Evolutionary conservation across 257 asterid genomes (phyloP).

Genomic region (Primulina tabacum): DNA sequence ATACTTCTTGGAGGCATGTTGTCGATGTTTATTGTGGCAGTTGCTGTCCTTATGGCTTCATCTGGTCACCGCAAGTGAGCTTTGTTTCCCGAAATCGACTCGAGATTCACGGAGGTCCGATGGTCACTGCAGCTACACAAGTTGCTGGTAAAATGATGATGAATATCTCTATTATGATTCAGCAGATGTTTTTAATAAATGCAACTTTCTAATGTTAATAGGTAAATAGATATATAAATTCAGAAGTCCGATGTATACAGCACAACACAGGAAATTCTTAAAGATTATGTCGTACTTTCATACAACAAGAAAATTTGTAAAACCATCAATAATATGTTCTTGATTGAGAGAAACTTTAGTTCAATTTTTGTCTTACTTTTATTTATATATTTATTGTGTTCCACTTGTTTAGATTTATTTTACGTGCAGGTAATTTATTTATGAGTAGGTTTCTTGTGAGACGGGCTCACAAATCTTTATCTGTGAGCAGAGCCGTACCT

Average conservation of each 20-base stretch:
- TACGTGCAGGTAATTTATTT: too few species aligned
- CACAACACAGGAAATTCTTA: background rate
- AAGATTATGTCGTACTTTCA: background rate
- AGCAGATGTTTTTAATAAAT: background rate
- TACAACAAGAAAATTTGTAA: too few species aligned
- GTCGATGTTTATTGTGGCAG: constrained; percentile 76
- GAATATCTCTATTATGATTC: background rate
- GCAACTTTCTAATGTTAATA: background rate
- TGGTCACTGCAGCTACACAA: too few species aligned
- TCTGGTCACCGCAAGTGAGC: constrained; percentile 65
- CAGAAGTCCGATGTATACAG: background rate
- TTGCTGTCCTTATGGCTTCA: constrained; percentile 84
- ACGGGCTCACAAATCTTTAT: too few species aligned
- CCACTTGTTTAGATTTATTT: too few species aligned
- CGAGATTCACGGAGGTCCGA: background rate
- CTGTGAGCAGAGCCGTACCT: too few species aligned
- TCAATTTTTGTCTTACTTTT: too few species aligned
- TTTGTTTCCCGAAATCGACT: background rate
- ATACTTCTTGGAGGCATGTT: constrained; percentile 58
- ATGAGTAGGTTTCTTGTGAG: too few species aligned
- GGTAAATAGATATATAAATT: background rate
- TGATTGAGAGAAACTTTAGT: too few species aligned
- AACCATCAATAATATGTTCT: too few species aligned
- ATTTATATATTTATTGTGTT: too few species aligned
- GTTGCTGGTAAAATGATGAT: background rate